These are phyloP conservation scores for Solanum chmielewskii DNA, from an alignment of 257 asterid genomes.

Conservation along the genomic window DNA sequence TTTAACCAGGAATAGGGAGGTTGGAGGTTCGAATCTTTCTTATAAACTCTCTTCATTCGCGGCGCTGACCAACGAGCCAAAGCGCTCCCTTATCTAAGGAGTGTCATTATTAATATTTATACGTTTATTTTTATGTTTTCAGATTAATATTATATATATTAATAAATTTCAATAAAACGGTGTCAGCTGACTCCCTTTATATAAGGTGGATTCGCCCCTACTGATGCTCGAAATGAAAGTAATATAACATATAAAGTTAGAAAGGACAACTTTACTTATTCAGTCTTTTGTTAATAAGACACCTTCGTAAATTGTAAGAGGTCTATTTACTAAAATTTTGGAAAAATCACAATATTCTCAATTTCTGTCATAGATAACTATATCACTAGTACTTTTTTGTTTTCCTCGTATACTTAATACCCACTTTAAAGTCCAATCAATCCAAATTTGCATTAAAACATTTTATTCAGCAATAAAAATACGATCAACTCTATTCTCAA, in stretches of 20 bases:
- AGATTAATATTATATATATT: no score
- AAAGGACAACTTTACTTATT: background rate
- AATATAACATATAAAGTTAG: background rate
- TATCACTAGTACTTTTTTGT: background rate
- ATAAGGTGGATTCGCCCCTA: no score
- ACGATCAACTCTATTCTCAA: background rate
- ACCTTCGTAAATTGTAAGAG: background rate
- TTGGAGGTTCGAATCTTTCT: no score
- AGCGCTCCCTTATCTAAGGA: no score
- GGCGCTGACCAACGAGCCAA: no score
- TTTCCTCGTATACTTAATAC: background rate
- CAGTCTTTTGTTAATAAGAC: background rate
- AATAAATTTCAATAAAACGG: no score
- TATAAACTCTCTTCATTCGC: no score
- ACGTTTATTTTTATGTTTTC: no score
- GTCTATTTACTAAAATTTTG: background rate
- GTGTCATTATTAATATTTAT: no score
- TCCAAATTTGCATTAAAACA: accelerated
- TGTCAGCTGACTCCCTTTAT: no score
- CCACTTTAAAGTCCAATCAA: background rate
- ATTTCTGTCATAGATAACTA: background rate
- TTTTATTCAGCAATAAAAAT: background rate
- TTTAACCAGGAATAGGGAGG: no score
- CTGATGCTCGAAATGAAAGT: background rate
- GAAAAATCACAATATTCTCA: background rate